Evolutionary conservation across 225 moss, liverwort and hornwort species (phyloP), one percentile per base, ranked within the genome.

Genomic region (Straminergon stramineum): DNA sequence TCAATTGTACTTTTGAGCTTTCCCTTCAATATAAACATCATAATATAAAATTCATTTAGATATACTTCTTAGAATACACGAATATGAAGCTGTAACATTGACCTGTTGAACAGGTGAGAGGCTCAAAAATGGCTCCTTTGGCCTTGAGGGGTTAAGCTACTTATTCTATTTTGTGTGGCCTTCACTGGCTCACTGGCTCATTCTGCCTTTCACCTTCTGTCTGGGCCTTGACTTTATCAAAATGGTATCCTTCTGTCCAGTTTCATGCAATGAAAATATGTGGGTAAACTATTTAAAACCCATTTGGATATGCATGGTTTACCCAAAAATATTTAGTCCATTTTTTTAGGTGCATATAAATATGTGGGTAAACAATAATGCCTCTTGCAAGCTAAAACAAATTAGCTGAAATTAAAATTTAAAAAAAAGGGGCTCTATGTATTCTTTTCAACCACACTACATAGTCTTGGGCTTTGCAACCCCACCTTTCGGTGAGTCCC

Each of bases 401-500:
- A 48, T 53, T 14, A 21, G 12, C 2, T 77, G 1, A 22, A 35
- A 5, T 35, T 1, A 22, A 35, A 5, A 23, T 1, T 48, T 7
- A 48, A 48, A 48, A 48, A 77, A 53, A 12, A 2, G 22, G 35
- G 2, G 22, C 32, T 15, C 22, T 22, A 15, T 53, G 15, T 15
- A 22, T 77, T 53, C 5, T 35, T 77, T 53, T 53, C 8, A 35
- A 53, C 15, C 3, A 35, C 35, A 8, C 20, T 41, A 58, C 10
- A 22, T 58, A 23, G 23, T n/a, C 22, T 0, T 70, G 1, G 15
- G 2, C 41, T 71, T 71, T 71, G 3, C 0, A 0, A 41, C 3
- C 43, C 16, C 1, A 28, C 43, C 27, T 73, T 28, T 0, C 27
- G 0, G 28, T 27, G 6, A 73, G 28, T 73, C 43, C 67, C 37